Evolutionary conservation across 2,329 filamentous ascomycete species (phyloP), one percentile per base, ranked within the genome.

Genomic region (Epichloe glyceriae): DNA sequence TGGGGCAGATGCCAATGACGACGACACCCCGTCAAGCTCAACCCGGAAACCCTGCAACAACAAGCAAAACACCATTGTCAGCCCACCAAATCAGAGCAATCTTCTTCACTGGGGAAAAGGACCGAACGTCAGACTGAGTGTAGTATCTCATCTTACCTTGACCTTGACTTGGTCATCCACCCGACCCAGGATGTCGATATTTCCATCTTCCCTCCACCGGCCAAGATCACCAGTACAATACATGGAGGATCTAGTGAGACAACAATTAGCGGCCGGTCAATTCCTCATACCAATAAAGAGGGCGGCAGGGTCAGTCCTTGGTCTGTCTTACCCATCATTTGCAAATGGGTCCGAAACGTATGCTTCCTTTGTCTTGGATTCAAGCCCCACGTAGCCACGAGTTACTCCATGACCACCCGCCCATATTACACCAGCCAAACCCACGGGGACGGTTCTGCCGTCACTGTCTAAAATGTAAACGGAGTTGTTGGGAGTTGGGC

Each of bases 81-180:
- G 22, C 10, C 15, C 5, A 37, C 12, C 19, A 45, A 10, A 34
- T 8, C 10, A 34, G 44, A 37, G 41, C 40, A 34, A 22, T 30
- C 26, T 10, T 30, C 26, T 3, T 30, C 19, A 46, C 12, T 4
- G 45, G 34, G 46, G 12, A 49, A 30, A 15, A 37, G 7, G 5
- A 22, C 6, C 15, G 37, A 14, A 45, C 19, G 35, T 51, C 22
- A 40, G 45, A 20, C 2, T 47, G 45, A 14, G 20, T 34, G 10
- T 50, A 19, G 14, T n/a, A 55, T 41, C 56, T 47, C 14, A 55
- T 41, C 56, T 47, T 60, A 72, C 71, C 64, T 79, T 78, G 58
- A 82, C 71, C 62, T 82, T 82, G 53, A 82, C 74, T 58, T 82
- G 79, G 53, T 81, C 78, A 56, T 82, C 79, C n/a, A 69, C 69